phyloP scores from a whole-genome alignment of 306 rosid species.

The Casuarina cunninghamiana region DNA sequence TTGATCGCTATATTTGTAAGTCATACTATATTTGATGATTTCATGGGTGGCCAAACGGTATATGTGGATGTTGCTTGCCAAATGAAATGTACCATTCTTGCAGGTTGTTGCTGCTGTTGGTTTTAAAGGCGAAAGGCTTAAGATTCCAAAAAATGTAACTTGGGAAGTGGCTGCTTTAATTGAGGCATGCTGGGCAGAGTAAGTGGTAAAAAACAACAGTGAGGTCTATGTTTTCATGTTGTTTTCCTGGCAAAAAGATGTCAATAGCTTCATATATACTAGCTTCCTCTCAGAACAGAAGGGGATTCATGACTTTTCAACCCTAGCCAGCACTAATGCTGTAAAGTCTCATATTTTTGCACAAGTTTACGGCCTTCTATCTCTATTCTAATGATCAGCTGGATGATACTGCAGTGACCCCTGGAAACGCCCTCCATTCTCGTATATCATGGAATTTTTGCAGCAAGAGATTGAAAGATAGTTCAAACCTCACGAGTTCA shows the following conservation, averaged over 20 bases:
- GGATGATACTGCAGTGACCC: conserved; percentile 70
- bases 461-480: conserved; percentile 44
- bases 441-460: conserved; percentile 84
- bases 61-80: conserved; percentile 23
- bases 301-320: neutral
- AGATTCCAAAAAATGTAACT: conserved; percentile 72
- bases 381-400: conserved; percentile 13
- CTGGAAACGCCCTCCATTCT: conserved; percentile 94
- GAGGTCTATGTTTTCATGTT: conserved; percentile 6
- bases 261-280: neutral
- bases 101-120: conserved; percentile 97
- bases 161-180: conserved; percentile 72
- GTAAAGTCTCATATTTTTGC: neutral
- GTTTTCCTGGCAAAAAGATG: neutral
- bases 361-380: neutral
- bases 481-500: conserved; percentile 40
- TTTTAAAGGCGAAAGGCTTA: conserved; percentile 70
- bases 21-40: neutral
- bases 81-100: conserved; percentile 5
- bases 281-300: neutral
- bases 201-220: conserved; percentile 33
- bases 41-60: neutral
- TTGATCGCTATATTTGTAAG: neutral
- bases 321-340: neutral
- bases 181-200: conserved; percentile 87